Base-by-base conservation (phyloP, 805 yeast genomes). In the Candida sakaeoensis region DNA sequence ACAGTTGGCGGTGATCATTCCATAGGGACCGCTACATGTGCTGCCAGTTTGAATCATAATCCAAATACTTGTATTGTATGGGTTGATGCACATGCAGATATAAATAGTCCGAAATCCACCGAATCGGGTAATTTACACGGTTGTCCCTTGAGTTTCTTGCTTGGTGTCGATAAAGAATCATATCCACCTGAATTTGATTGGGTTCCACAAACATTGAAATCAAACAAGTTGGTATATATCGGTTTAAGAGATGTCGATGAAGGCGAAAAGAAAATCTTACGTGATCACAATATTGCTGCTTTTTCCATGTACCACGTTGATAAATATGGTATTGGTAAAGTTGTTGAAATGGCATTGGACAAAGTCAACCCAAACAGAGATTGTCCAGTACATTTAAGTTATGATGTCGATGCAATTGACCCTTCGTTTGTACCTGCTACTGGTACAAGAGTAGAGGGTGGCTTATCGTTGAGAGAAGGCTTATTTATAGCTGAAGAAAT, bases 21-120 rank as follows among this genome's bases (percentile, higher is more conserved):
- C 7, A 84, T 91, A 49, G 98, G 95, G 37, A 88, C 91, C 53
- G 95, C 95, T 36, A 89, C 97, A 8, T 83, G 91, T 25, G 73
- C 87, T 22, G 98, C 95, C 2, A 85, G 90, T 23, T 72, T 88
- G 46, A 78, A 77, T 13, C 75, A 77, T 48, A 71, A 83, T 58
- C 96, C 96, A 14, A 88, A 90, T 51, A 88, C 95, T 19, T 89
- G 95, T 54, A 71, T 91, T 28, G 59, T 91, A 46, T 91, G 99
- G 99, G 83, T 91, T 52, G 99, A 91, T 64, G 99, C 99, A 0
- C 99, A 91, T 61, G 96, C 98, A 14, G 99, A 91, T 61, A 83
- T 93, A 58, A 93, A 93, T 70, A 84, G 97, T 1, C 86, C 96
- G 8, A 70, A 72, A 25, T 79, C 88, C 7, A 81, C 97, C 2